Percentiles rank a stretch among this genome's conserved stretches.
These are phyloP conservation scores for Stevia rebaudiana DNA, from an alignment of 140 eudicot species.

Conservation along the genomic window DNA sequence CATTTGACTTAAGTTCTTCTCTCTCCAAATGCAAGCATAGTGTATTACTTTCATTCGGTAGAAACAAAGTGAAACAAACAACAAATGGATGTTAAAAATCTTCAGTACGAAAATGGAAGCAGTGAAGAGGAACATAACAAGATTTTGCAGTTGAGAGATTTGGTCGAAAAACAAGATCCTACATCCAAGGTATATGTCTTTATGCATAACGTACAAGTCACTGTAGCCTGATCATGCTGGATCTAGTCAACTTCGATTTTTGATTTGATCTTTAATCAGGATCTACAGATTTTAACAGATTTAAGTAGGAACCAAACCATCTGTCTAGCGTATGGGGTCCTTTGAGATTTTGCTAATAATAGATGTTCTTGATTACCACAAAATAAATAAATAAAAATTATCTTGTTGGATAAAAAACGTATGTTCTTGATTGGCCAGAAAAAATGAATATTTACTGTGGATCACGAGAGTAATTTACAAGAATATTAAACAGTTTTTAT, in stretches of 20 bases:
- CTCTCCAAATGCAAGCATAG: not conserved
- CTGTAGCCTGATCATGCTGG: not conserved
- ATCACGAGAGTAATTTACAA: too few relatives aligned
- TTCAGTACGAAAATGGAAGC: conserved; percentile 5
- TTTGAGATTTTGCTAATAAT: too few relatives aligned
- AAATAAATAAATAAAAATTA: too few relatives aligned
- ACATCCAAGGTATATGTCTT: conserved; percentile 34
- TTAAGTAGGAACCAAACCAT: not conserved
- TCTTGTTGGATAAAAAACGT: too few relatives aligned
- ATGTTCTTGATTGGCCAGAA: too few relatives aligned
- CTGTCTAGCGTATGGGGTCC: too few relatives aligned
- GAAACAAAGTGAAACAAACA: conserved; percentile 2
- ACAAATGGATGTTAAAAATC: conserved; percentile 8
- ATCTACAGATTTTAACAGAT: not conserved
- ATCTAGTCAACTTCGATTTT: conserved; percentile 11
- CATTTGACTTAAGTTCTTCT: not conserved
- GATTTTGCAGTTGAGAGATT: conserved; percentile 35
- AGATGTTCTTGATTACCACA: too few relatives aligned
- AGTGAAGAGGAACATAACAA: conserved; percentile 34
- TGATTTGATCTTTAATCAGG: not conserved
- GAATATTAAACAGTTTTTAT: too few relatives aligned
- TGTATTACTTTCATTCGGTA: not conserved
- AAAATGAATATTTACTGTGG: too few relatives aligned
- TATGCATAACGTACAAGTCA: conserved; percentile 17
- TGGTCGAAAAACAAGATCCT: conserved; percentile 42